Evolutionary conservation across 2,329 filamentous ascomycete genomes (phyloP).

Genomic region (Pseudogymnoascus sp.): DNA sequence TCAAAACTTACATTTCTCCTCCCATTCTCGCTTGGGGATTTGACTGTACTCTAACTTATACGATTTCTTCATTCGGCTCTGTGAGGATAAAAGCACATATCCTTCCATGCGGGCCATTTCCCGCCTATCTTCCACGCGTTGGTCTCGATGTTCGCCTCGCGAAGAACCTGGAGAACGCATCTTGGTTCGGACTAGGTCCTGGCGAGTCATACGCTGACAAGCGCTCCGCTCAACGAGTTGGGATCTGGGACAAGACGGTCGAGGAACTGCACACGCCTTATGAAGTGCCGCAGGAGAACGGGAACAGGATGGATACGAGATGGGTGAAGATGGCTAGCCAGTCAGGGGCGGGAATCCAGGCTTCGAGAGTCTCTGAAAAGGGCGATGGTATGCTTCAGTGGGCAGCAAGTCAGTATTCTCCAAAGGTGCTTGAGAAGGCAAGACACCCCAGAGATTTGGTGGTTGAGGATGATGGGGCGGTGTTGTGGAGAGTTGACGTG

Average conservation of each 20-base stretch:
- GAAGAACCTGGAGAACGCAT: slow-evolving; percentile 39
- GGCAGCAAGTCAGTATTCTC: slow-evolving; percentile 42
- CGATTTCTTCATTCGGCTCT: slow-evolving; percentile 38
- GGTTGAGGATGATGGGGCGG: slow-evolving; percentile 40
- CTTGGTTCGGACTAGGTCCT: slow-evolving; percentile 58
- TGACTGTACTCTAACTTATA: slow-evolving; percentile 45
- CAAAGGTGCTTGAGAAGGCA: slow-evolving; percentile 48
- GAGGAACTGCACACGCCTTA: slow-evolving; percentile 50
- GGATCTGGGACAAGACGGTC: slow-evolving; percentile 40
- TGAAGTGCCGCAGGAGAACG: slow-evolving; percentile 63
- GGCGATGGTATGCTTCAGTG: slow-evolving; percentile 47
- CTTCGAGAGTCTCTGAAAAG: slow-evolving; percentile 31
- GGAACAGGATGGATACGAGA: slow-evolving; percentile 54
- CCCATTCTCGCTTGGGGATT: slow-evolving; percentile 56
- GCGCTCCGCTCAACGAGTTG: slow-evolving; percentile 47
- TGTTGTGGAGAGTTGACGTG: slow-evolving; percentile 37
- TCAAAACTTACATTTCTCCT: slow-evolving; percentile 48
- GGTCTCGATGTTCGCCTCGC: slow-evolving; percentile 52
- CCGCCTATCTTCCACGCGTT: slow-evolving; percentile 52
- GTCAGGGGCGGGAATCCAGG: slow-evolving; percentile 27
- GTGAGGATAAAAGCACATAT: slow-evolving; percentile 42
- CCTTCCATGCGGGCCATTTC: slow-evolving; percentile 41
- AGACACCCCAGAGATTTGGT: slow-evolving; percentile 58
- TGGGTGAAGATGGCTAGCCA: slow-evolving; percentile 41
- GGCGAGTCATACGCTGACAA: slow-evolving; percentile 61